phyloP scores from a whole-genome alignment of 140 eudicot genomes.

The Ambrosia hybrid region DNA sequence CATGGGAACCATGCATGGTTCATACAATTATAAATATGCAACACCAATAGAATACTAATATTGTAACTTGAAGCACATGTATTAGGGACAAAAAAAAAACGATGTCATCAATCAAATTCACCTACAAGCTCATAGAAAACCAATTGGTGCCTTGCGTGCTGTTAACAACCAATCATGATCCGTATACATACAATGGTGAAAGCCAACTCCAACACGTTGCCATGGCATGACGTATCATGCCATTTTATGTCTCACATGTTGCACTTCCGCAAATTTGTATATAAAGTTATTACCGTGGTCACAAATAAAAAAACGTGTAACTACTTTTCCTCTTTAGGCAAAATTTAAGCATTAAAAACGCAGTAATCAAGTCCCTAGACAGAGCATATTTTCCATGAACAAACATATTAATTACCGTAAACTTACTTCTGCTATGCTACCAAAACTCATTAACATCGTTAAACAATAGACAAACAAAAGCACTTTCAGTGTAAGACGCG shows the following conservation, averaged over 20 bases:
- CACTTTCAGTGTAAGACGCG: not conserved
- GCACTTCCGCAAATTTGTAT: not conserved
- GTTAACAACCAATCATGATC: conserved; percentile 17
- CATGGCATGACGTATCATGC: conserved; percentile 1
- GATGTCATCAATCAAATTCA: conserved; percentile 7
- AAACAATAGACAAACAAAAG: too few species aligned
- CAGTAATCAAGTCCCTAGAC: conserved; percentile 1
- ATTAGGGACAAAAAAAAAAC: not conserved
- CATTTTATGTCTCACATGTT: conserved; percentile 14
- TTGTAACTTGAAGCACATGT: conserved; percentile 24
- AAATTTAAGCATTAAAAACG: conserved; percentile 1
- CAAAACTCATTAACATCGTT: too few species aligned
- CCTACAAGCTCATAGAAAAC: not conserved
- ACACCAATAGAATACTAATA: conserved; percentile 9
- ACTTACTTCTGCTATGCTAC: too few species aligned
- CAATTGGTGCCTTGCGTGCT: conserved; percentile 6
- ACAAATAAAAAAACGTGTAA: not conserved
- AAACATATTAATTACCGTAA: not conserved
- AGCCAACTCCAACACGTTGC: conserved; percentile 9
- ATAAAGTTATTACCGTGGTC: not conserved
- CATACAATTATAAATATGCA: not conserved
- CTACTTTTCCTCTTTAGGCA: conserved; percentile 21
- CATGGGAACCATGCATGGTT: not conserved
- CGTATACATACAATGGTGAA: conserved; percentile 1
- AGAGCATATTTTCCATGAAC: conserved; percentile 6